Evolutionary conservation across 495 filamentous ascomycete species (phyloP).

Genomic region (Penicillium samsonianum): DNA sequence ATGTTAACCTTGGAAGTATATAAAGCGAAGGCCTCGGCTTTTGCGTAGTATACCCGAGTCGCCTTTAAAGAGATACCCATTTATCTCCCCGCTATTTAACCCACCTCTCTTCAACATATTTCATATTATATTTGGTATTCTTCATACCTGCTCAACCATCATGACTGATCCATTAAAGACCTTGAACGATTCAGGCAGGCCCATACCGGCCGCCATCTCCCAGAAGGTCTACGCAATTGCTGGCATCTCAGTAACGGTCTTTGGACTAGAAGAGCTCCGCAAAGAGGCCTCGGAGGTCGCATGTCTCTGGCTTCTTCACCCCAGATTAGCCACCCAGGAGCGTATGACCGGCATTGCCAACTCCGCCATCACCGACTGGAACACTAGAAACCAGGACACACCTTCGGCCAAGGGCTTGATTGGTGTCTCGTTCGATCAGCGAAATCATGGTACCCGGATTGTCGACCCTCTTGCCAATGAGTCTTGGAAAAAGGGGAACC

Average conservation of each 20-base stretch:
- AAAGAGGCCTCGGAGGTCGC: slow-evolving; percentile 53
- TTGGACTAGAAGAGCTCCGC: slow-evolving; percentile 74
- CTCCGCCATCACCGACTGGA: slow-evolving; percentile 60
- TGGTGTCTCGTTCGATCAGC: slow-evolving; percentile 80
- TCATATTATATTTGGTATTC: background rate
- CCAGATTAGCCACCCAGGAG: slow-evolving; percentile 65
- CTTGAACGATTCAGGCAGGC: slow-evolving; percentile 26
- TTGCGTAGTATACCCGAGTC: slow-evolving; percentile 2
- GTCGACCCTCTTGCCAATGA: slow-evolving; percentile 62
- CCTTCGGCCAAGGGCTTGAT: slow-evolving; percentile 59
- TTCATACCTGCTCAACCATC: background rate
- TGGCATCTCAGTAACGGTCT: slow-evolving; percentile 74
- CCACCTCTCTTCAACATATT: background rate
- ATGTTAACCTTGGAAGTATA: background rate
- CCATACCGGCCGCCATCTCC: slow-evolving; percentile 54
- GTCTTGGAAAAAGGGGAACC: slow-evolving; percentile 78
- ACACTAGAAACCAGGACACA: slow-evolving; percentile 34
- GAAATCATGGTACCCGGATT: slow-evolving; percentile 81
- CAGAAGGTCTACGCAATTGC: slow-evolving; percentile 63
- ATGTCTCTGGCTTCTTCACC: slow-evolving; percentile 86
- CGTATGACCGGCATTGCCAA: slow-evolving; percentile 66
- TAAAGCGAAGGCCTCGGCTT: background rate
- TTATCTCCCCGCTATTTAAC: slow-evolving; percentile 1
- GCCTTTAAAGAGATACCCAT: background rate
- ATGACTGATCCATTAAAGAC: slow-evolving; percentile 45